Evolutionary conservation across 1,139 yeast species (phyloP), one percentile per base, ranked within the genome.

Genomic region (Sugiyamaella castrensis): DNA sequence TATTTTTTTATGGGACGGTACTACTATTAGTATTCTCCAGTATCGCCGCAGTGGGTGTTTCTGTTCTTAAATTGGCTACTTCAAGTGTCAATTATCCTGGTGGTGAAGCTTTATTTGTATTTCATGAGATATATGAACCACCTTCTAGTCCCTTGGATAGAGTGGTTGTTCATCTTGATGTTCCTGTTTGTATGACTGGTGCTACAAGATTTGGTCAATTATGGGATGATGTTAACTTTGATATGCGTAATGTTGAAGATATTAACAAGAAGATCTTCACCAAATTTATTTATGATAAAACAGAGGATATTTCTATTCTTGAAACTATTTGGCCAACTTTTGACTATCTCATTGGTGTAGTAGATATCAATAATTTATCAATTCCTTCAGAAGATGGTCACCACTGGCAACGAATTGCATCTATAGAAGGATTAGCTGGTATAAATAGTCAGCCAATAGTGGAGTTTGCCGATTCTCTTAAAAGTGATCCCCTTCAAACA

Each of bases 51-150:
- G 53, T 75, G 1, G 51, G 68, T 0, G 50, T 77, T 4, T 78
- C 92, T 0, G 50, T 76, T 1, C 64, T 75, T 19, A 80, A 81
- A 74, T 78, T 83, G 0, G 75, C 74, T 49, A 72, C 81, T 2
- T 88, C 96, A 0, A 76, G 86, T 43, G 73, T 71, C 67, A 91
- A 91, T 66, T 91, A 91, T 62, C 96, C 97, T 1, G 98, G 98
- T 8, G 98, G 96, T 0, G 75, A 70, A 4, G 95, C 96, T 0
- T 67, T 89, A 33, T 53, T 64, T 11, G 64, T 63, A 36, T 75
- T 85, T 52, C 86, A 87, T 60, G 57, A 71, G 6, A 67, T 71
- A 43, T 39, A 43, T n/a, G 43, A 19, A 13, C 29, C 6, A 34
- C 29, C 27, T 13, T 5, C n/a, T 16, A 9, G 35, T 47, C 15